A percentile compares a stretch with the other conserved stretches of the same genome.
These are phyloP conservation scores for Seiridium cupressi DNA, from an alignment of 2,329 filamentous ascomycete species.

Conservation along the genomic window DNA sequence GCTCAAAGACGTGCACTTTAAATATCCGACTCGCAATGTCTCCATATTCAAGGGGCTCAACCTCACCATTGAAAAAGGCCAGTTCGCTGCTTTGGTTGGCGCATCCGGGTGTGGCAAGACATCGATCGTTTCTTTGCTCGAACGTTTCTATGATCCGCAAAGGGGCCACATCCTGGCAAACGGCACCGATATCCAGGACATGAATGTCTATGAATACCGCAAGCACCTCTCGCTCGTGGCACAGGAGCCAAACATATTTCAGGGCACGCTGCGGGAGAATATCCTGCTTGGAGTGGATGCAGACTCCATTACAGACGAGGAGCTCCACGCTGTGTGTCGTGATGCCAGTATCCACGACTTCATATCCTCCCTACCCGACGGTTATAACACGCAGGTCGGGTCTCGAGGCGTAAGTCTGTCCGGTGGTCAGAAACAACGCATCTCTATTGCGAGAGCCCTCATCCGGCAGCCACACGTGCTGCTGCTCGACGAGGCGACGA, in stretches of 20 bases:
- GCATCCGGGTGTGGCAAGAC: slow-evolving; percentile 72
- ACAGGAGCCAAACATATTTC: slow-evolving; percentile 73
- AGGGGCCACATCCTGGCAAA: slow-evolving; percentile 65
- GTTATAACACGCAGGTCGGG: slow-evolving; percentile 67
- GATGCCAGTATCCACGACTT: slow-evolving; percentile 72
- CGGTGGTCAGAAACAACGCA: slow-evolving; percentile 71
- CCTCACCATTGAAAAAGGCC: slow-evolving; percentile 64
- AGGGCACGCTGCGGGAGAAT: slow-evolving; percentile 62
- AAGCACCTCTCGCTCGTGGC: slow-evolving; percentile 67
- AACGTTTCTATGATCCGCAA: slow-evolving; percentile 69
- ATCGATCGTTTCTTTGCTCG: slow-evolving; percentile 64
- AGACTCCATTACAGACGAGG: slow-evolving; percentile 47
- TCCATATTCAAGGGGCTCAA: slow-evolving; percentile 60
- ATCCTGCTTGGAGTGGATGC: slow-evolving; percentile 63
- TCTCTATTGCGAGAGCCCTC: slow-evolving; percentile 68
- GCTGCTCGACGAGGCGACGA: slow-evolving; percentile 72
- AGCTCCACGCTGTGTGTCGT: slow-evolving; percentile 51
- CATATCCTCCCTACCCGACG: slow-evolving; percentile 63
- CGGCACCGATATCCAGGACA: slow-evolving; percentile 53
- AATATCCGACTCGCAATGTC: slow-evolving; percentile 56
- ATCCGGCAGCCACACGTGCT: slow-evolving; percentile 64
- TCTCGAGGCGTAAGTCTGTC: slow-evolving; percentile 65
- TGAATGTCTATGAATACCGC: slow-evolving; percentile 64
- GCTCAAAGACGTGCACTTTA: slow-evolving; percentile 55
- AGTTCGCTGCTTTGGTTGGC: slow-evolving; percentile 70